Base-by-base conservation (phyloP, 257 asterid species). In the Voacanga thouarsii region DNA sequence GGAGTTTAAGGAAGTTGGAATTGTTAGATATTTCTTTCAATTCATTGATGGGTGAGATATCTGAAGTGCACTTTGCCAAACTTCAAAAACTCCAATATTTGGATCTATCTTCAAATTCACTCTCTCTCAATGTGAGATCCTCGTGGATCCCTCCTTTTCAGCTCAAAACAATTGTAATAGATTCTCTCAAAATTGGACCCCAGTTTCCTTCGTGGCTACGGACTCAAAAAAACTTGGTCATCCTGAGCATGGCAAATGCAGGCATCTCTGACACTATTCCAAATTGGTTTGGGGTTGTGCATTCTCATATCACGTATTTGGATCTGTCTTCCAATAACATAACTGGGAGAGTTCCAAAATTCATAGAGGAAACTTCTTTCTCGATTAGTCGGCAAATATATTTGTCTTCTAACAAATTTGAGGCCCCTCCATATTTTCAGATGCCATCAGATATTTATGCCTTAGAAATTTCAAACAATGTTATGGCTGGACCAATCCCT, bases 131-230 rank as follows among this genome's bases (percentile, higher is more conserved):
- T 28, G 72, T 78, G 12, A 77, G 69, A 23, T 43, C 79, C 9
- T 30, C 57, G 2, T 82, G 85, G 85, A 28, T 82, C 37, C 82
- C 85, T 30, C 85, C 85, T 15, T 82, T 78, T 69, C 85, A 82
- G 12, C 77, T 82, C 5, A 47, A 77, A 19, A 11, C 18, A 44
- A 56, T 81, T 12, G 8, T 3, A 6, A 49, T 65, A 37, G 79
- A 19, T 30, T 55, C 76, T 45, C 44, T 64, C 61, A 37, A 5
- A 44, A 21, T 77, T 24, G 85, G 85, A 4, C 77, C 82, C 6
- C 44, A 1, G 15, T 78, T 82, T 24, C 82, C 85, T 50, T 7
- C 43, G 10, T 82, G 85, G 85, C 79, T 82, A 30, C 65, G 49
- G n/a, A 72, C 72, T 8, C 85, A 82, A 33, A 66, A 33, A 4